These are phyloP conservation scores for Didymella exigua DNA, from an alignment of 2,329 filamentous ascomycete genomes.

Conservation along the genomic window DNA sequence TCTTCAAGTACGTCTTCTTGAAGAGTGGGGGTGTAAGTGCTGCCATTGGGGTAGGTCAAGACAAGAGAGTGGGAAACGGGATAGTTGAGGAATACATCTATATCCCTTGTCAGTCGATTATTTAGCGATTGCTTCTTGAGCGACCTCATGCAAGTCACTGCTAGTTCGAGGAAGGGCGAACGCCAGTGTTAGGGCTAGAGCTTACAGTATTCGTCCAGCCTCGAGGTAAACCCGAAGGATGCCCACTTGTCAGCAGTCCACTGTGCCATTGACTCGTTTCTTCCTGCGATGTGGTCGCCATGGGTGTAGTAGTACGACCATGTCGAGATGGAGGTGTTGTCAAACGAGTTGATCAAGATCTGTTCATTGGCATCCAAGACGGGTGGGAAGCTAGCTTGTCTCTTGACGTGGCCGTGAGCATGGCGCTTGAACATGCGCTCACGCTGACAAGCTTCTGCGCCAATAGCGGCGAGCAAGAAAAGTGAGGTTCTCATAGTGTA, in stretches of 20 bases:
- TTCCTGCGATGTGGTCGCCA: conserved; percentile 41
- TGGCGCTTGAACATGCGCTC: conserved; percentile 35
- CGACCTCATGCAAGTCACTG: background rate
- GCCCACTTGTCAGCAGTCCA: conserved; percentile 49
- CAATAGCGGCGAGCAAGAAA: conserved; percentile 37
- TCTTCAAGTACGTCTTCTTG: conserved; percentile 43
- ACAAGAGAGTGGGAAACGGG: conserved; percentile 44
- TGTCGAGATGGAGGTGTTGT: conserved; percentile 47
- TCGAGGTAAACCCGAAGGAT: conserved; percentile 44
- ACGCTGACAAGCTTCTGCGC: conserved; percentile 43
- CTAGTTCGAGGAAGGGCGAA: background rate
- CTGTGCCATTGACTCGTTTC: conserved; percentile 48
- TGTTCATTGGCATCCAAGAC: conserved; percentile 45
- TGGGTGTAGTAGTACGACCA: conserved; percentile 51
- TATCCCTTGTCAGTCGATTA: conserved; percentile 1
- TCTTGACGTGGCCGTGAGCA: conserved; percentile 33
- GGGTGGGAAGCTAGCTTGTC: conserved; percentile 42
- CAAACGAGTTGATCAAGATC: conserved; percentile 50
- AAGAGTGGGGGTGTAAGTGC: conserved; percentile 37
- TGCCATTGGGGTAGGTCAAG: conserved; percentile 45
- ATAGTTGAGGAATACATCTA: conserved; percentile 48
- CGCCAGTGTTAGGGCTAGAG: background rate
- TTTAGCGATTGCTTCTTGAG: background rate
- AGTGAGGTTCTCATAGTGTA: conserved; percentile 35
- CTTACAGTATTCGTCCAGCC: conserved; percentile 47